Evolutionary conservation across 148 eudicot genomes (phyloP), one percentile per base, ranked within the genome.

Genomic region (Fagopyrum homotropicum): DNA sequence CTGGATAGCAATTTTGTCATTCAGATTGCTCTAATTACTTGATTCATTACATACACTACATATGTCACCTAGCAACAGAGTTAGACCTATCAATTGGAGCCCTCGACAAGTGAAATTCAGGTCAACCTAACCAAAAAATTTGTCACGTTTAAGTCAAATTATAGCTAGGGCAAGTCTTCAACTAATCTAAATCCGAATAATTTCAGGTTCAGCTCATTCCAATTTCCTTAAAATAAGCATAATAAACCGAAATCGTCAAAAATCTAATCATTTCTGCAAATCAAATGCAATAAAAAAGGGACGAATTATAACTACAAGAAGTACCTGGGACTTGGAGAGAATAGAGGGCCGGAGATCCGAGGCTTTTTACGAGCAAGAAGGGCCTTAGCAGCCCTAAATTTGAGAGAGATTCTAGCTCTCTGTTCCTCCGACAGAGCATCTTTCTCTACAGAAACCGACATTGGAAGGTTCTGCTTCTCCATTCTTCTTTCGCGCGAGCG

Each of bases 311-410:
- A 49, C 40, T 35, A 35, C 40, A 35, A 35, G 52, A 48, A 10
- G 45, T 45, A 48, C 66, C 63, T 22, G 80, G 72, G 4, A 40
- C 29, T 2, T 79, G 70, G 78, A 76, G 72, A 73, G 70, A 64
- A 64, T 4, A 64, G 69, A 4, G 69, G 69, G 43, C 78, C 16
- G 63, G 83, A 56, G 48, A 78, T 16, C 73, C 87, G 91, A 11
- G 84, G 87, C 50, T 84, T 80, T 74, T 94, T 91, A 73, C 93
- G 93, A 46, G 86, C 80, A 45, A 90, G 96, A 45, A 90, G 86
- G 74, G 93, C 93, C 75, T 94, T 94, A 6, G 97, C 98, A 46
- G 97, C 87, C 84, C 82, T 77, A 72, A 88, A 94, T 10, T 79
- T 94, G 60, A 77, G 83, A 12, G 91, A 86, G 59, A 94, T 94